Evolutionary conservation across 495 filamentous ascomycete species (phyloP).

Genomic region (Talaromyces ruber): DNA sequence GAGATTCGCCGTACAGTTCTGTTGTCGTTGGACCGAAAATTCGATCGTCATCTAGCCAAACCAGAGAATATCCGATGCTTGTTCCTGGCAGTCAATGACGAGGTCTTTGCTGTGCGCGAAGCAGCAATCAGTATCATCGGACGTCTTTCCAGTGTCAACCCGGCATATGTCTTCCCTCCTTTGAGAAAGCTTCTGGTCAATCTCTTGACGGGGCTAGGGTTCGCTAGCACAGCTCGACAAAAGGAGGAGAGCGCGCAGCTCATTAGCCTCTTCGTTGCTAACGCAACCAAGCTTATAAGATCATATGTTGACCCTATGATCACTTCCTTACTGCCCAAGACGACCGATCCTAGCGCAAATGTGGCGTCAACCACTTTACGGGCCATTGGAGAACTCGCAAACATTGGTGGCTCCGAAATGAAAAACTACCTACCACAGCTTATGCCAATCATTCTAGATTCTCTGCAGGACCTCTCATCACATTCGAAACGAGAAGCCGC

Average conservation of each 20-base stretch:
- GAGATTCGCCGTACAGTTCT: slow-evolving; percentile 85
- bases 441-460: slow-evolving; percentile 90
- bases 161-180: slow-evolving; percentile 93
- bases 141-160: slow-evolving; percentile 81
- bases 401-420: slow-evolving; percentile 89
- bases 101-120: slow-evolving; percentile 83
- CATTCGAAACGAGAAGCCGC: slow-evolving; percentile 83
- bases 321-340: slow-evolving; percentile 79
- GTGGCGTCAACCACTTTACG: slow-evolving; percentile 90
- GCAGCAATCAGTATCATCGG: slow-evolving; percentile 95
- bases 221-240: slow-evolving; percentile 84
- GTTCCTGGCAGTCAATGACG: slow-evolving; percentile 95
- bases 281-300: slow-evolving; percentile 82
- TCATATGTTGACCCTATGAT: slow-evolving; percentile 96
- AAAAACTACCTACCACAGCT: slow-evolving; percentile 74
- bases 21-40: slow-evolving; percentile 79
- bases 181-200: slow-evolving; percentile 91
- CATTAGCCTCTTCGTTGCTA: slow-evolving; percentile 83
- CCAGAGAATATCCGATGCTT: slow-evolving; percentile 92
- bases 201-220: slow-evolving; percentile 88
- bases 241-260: slow-evolving; percentile 94
- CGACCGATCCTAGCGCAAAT: slow-evolving; percentile 68
- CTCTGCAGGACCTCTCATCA: slow-evolving; percentile 86
- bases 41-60: slow-evolving; percentile 89
- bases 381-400: slow-evolving; percentile 86